These are phyloP conservation scores for Begonia fuchsioides DNA, from an alignment of 306 rosid genomes.

Conservation along the genomic window DNA sequence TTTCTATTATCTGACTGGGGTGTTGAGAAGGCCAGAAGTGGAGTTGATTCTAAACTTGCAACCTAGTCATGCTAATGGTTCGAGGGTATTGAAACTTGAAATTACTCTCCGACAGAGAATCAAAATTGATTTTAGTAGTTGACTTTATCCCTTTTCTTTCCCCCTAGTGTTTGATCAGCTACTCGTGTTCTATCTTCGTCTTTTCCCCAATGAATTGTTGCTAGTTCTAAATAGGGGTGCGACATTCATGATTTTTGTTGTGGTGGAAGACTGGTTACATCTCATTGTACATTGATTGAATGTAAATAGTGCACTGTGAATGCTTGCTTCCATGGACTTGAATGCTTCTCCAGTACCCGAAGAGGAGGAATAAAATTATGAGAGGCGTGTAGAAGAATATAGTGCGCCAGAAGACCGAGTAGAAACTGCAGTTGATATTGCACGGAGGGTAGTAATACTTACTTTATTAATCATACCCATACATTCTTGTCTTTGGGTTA, in stretches of 20 bases:
- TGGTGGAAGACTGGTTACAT: slow-evolving; percentile 9
- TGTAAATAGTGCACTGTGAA: slow-evolving; percentile 50
- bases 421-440: slow-evolving; percentile 66
- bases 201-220: too few species aligned
- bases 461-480: background rate
- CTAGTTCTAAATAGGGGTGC: slow-evolving; percentile 15
- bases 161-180: too few species aligned
- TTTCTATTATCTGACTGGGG: background rate
- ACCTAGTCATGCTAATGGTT: background rate
- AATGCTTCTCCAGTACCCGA: slow-evolving; percentile 94
- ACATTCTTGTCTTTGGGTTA: background rate
- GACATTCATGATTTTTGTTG: background rate
- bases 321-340: slow-evolving; percentile 92
- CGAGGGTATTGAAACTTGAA: background rate
- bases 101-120: too few species aligned
- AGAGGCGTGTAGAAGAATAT: slow-evolving; percentile 38
- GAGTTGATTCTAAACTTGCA: background rate
- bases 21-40: background rate
- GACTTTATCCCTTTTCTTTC: too few species aligned
- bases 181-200: too few species aligned
- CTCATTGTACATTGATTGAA: slow-evolving; percentile 14
- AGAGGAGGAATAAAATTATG: slow-evolving; percentile 76
- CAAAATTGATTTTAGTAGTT: too few species aligned
- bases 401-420: slow-evolving; percentile 58
- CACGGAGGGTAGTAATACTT: slow-evolving; percentile 61